Base-by-base conservation (phyloP, 108 stramenopile genomes). In the Parietichytrium sp. region DNA sequence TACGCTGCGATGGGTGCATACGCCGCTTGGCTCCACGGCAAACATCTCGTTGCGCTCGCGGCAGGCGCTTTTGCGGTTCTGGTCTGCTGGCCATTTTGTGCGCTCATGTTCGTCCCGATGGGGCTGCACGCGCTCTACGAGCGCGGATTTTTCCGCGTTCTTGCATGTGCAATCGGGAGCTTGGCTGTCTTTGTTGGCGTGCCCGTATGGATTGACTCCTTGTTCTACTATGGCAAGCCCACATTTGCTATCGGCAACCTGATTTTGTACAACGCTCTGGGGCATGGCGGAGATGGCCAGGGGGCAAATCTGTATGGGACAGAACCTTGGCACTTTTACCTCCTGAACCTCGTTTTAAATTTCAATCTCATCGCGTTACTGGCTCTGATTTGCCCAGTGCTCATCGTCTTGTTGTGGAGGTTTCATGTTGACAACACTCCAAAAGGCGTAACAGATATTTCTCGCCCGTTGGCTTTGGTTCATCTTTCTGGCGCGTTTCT, bases 41-140 rank as follows among this genome's bases (percentile, higher is more conserved):
- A 52, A 6, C 80, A 92, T 47, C 54, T 29, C 12, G 93, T 94
- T 29, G 87, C 90, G 77, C 18, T 92, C 6, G 18, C 49, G 3
- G 77, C 54, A 7, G 55, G 61, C 55, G 80, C 82, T 0, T 85
- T 87, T 48, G 95, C 91, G 16, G 79, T 95, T n/a, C 6, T 90
- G 12, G 85, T 93, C 16, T 96, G 97, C 31, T 99, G 98, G 98
- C 98, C 98, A 15, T 99, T 99, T 85, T 95, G 93, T 12, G 96
- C 92, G 3, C 82, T 95, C 45, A 79, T 97, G 36, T 96, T 97
- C 88, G 86, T 97, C 23, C 92, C 96, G 15, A 83, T 94, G 25
- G 96, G 94, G 33, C 50, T 95, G 27, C 83, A 87, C 81, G 85
- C 94, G 54, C 77, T 95, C 29, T 81, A 27, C 47, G 79, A 3